phyloP scores from a whole-genome alignment of 1,284 basidiomycete species.

The Calocybe gambosa region DNA sequence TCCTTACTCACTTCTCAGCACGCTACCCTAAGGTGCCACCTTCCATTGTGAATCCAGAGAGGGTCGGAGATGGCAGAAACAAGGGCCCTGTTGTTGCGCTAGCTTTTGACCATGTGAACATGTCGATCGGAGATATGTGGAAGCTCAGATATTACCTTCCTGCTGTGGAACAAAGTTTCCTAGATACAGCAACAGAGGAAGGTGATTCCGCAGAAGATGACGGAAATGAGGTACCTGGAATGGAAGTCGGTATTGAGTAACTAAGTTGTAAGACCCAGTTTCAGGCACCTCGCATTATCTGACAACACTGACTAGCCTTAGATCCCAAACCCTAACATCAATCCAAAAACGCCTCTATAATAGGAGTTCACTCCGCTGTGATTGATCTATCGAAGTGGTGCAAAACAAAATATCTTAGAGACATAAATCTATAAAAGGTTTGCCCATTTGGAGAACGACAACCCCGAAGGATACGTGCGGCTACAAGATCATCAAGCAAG shows the following conservation, averaged over 20 bases:
- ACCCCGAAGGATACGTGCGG: too few relatives aligned
- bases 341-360: too few relatives aligned
- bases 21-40: constrained; percentile 86
- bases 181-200: constrained; percentile 51
- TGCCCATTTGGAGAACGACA: too few relatives aligned
- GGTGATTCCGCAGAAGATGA: constrained; percentile 30
- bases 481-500: too few relatives aligned
- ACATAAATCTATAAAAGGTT: too few relatives aligned
- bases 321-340: background rate
- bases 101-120: constrained; percentile 76
- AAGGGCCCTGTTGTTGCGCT: constrained; percentile 53
- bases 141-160: constrained; percentile 71
- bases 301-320: background rate
- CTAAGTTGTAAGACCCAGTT: background rate
- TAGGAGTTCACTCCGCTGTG: too few relatives aligned
- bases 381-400: too few relatives aligned
- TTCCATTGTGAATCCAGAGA: constrained; percentile 14
- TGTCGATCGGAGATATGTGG: constrained; percentile 76
- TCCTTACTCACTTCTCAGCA: constrained; percentile 94
- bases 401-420: too few relatives aligned
- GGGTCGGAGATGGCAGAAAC: constrained; percentile 12
- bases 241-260: constrained; percentile 13
- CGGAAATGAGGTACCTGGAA: constrained; percentile 9
- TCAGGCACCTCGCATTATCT: background rate
- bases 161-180: constrained; percentile 64